Base-by-base conservation (phyloP, 192 early-diverging fungal species). In the Chytriomyces sp. region DNA sequence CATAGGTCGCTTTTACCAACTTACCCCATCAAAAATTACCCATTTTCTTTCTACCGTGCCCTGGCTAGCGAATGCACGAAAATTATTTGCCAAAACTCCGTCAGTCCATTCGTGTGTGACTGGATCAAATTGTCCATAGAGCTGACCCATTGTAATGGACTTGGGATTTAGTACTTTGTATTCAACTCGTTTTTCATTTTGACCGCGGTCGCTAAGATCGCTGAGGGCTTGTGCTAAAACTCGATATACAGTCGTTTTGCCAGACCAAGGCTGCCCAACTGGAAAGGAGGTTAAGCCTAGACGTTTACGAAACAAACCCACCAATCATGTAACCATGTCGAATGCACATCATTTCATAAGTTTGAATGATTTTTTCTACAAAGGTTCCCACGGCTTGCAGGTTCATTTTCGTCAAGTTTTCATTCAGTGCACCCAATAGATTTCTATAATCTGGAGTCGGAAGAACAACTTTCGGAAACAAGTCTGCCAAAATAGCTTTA, bases 281-380 rank as follows among this genome's bases (percentile, higher is more conserved):
- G 53, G 39, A 33, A 2, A 30, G 56, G 0, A 44, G n/a, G 19
- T 10, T 44, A 3, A 25, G 32, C 7, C 28, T 7, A 44, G 33
- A 10, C 39, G 6, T 26, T 6, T 1, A 4, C 17, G 28, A 58
- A 58, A 58, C 14, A 58, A 30, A 67, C 8, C 40, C 39, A 70
- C 68, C 86, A 54, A 88, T 76, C 86, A 88, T 88, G 70, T 86
- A 85, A 38, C 86, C 86, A 63, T 88, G 86, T 31, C 86, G 75
- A 63, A 88, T 86, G 72, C 85, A 85, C 83, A 87, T 88, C 81
- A 86, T 88, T 69, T 88, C 86, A 52, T 88, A 88, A 3, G 82
- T 82, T 63, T 88, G 86, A 56, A 88, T 84, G 41, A 87, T 88
- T 61, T 86, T 87, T 70, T 88, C 86, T 28, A 88, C 54, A 26